Base-by-base conservation (phyloP, 495 filamentous ascomycete genomes). In the Aspergillus mulundensis region DNA sequence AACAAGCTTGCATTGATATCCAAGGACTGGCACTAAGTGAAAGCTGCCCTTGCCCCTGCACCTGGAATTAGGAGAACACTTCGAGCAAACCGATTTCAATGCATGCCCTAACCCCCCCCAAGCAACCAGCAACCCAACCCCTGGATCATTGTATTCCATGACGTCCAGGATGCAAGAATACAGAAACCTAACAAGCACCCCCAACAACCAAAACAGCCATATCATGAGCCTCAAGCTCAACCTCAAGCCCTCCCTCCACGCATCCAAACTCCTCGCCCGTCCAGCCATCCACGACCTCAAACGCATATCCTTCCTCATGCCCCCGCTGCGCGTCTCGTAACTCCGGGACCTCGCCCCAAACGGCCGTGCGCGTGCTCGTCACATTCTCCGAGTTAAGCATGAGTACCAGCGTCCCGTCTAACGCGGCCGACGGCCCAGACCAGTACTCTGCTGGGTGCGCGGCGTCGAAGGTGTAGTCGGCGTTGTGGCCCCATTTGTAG, bases 401-500 rank as follows among this genome's bases (percentile, higher is more conserved):
- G 38, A 84, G 54, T 1, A 86, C 79, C 53, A 86, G 61, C 3
- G 75, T 81, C 0, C 68, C 71, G 25, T 70, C 58, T 24, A 73
- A 64, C 1, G 70, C 78, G 38, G 71, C 64, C 5, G 75, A 80
- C 21, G 73, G 61, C 0, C 86, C 86, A 0, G 72, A 74, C 75
- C 82, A 87, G 61, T 81, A 87, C 60, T 84, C 84, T 0, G 84
- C 82, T 3, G 84, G 84, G 46, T 80, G 74, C 0, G 65, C 72
- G 0, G 77, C 67, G 43, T 85, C 78, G 56, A 83, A 89, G 0
- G 81, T 87, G 71, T 78, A 85, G 57, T 87, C 80, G 0, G 75
- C 64, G 38, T 84, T 86, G 38, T 74, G 76, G 1, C 84, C 84
- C 83, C 84, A 86, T 62, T 87, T 87, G 54, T 84, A 88, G 1